Base-by-base conservation (phyloP, 2,329 filamentous ascomycete genomes). In the Clarireedia monteithiana region DNA sequence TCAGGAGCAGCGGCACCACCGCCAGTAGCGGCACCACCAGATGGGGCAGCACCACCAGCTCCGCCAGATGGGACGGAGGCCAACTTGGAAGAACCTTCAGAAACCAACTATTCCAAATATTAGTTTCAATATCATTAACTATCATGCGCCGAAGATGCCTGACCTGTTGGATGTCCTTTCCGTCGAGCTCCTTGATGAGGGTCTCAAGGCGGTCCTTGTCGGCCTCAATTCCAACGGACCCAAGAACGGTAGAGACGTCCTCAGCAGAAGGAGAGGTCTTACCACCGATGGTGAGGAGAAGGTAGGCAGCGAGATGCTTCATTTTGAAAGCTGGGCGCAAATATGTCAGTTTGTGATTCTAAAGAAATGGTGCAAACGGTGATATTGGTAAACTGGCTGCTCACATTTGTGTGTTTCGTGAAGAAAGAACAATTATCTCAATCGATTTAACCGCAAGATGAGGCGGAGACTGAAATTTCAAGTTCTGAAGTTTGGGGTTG, bases 241-340 rank as follows among this genome's bases (percentile, higher is more conserved):
- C 84, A 74, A 99, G 89, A 70, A 99, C 91, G 63, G 72, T 74
- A 82, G 89, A 94, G 83, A 99, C 79, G 74, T 97, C 91, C 66
- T 76, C 75, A 70, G 88, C 89, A 64, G 88, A 91, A 69, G 94
- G 94, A 64, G 85, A 84, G 80, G 82, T 75, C 84, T 96, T 97
- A 79, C 94, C 94, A 75, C 83, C 92, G 69, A 97, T 88, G 80
- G 80, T 79, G 77, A 97, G 89, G 74, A 99, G 92, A 73, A 99
- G 91, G 85, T 95, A 97, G 75, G 94, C 92, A 75, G 94, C 94
- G 81, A 99, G 88, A 81, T 97, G 87, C 91, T 99, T 97, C 94
- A 99, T 97, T 90, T 86, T 95, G 75, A 69, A 68, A 64, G 70
- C 72, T 75, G 72, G 68, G 71, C 66, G 66, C 58, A 44, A 59